Evolutionary conservation across 225 moss, liverwort and hornwort genomes (phyloP), one percentile per base, ranked within the genome.

Genomic region (Neckera pumila): DNA sequence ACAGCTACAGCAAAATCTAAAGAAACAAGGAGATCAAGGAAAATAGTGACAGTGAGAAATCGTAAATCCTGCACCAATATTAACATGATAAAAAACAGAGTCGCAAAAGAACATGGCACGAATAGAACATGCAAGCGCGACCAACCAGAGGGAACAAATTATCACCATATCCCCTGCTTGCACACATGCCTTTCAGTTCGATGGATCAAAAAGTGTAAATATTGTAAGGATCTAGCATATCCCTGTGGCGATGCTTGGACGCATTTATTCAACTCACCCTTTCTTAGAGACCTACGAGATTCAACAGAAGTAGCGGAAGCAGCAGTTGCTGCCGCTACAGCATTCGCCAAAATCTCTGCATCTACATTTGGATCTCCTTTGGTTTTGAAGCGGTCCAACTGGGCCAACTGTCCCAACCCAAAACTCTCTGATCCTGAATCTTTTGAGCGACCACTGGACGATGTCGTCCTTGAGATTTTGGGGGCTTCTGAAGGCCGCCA

Each of bases 291-390:
- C 76, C 95, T 94, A 83, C 96, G 94, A 79, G 98, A 87, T 69
- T 96, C 97, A 49, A 91, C 91, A 67, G 84, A 88, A 87, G 87
- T 87, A 59, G 96, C 90, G 85, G 93, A 89, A 89, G 95, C 93
- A 66, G 94, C 92, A 51, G 93, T 81, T 69, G 94, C 95, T 70
- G 95, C 94, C 77, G 96, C 94, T 31, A 96, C 96, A 91, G 96
- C 96, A 90, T 93, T 96, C 36, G 93, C 96, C 81, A 98, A 79
- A 54, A 90, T 92, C 85, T 95, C 93, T 71, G 95, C 89, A 81
- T 98, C 98, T 64, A 95, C 69, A 89, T 90, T 94, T 58, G 94
- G 91, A 89, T 96, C 98, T 79, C 92, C 96, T 92, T 98, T 95
- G 63, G 91, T 89, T 90, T 95, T 96, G 27, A 91, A 84, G 47